phyloP scores from a whole-genome alignment of 2,329 filamentous ascomycete genomes.

The Trichoderma semiorbis region DNA sequence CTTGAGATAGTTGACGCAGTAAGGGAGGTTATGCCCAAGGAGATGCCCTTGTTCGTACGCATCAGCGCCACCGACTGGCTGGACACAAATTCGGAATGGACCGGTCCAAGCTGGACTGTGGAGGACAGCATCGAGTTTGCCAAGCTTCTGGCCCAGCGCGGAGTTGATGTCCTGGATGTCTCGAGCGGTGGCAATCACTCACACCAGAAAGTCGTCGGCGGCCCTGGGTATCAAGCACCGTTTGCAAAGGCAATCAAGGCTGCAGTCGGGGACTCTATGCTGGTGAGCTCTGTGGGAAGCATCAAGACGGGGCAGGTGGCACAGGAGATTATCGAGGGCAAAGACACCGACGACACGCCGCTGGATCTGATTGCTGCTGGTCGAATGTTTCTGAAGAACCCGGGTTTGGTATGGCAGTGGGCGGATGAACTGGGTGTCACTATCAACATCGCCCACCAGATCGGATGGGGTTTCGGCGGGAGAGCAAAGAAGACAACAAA shows the following conservation, averaged over 20 bases:
- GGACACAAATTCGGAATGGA: conserved; percentile 52
- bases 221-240: conserved; percentile 66
- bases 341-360: background rate
- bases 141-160: conserved; percentile 57
- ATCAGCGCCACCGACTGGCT: conserved; percentile 74
- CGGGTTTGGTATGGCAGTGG: conserved; percentile 53
- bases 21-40: conserved; percentile 59
- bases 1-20: conserved; percentile 64
- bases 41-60: conserved; percentile 69
- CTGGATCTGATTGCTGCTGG: conserved; percentile 50
- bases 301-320: conserved; percentile 45
- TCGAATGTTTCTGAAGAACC: conserved; percentile 57
- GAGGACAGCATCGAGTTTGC: conserved; percentile 65
- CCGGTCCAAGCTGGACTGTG: conserved; percentile 60
- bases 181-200: conserved; percentile 64
- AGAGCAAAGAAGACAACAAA: background rate
- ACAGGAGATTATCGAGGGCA: conserved; percentile 43
- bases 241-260: conserved; percentile 70
- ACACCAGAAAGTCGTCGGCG: conserved; percentile 45
- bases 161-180: conserved; percentile 74
- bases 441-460: conserved; percentile 50
- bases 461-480: conserved; percentile 52
- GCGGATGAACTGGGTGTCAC: conserved; percentile 50
- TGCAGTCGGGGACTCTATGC: conserved; percentile 58
- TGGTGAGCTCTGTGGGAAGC: conserved; percentile 46